These are phyloP conservation scores for Paramecium pentaurelia DNA, from an alignment of 73 alveolate species.

Conservation along the genomic window DNA sequence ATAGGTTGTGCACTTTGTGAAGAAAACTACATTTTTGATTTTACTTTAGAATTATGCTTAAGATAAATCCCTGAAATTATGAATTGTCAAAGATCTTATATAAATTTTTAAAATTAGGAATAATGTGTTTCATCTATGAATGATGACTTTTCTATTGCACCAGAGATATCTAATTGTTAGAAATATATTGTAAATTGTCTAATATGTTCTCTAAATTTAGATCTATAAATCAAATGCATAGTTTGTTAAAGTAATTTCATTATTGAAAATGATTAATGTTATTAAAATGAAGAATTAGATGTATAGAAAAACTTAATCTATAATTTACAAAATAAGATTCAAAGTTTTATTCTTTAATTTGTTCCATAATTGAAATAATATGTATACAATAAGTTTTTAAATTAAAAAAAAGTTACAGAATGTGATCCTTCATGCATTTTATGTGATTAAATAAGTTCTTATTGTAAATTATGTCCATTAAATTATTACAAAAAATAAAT, in stretches of 20 bases:
- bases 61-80: not conserved
- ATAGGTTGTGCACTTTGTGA: not conserved
- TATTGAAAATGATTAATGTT: not conserved
- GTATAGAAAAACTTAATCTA: not conserved
- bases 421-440: not conserved
- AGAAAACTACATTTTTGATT: not conserved
- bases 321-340: not conserved
- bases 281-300: not conserved
- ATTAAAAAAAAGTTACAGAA: not conserved
- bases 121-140: not conserved
- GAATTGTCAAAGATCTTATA: not conserved
- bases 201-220: not conserved
- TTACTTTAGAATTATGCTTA: not conserved
- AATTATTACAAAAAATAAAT: not conserved
- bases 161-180: not conserved
- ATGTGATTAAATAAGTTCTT: not conserved
- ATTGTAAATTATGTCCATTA: not conserved
- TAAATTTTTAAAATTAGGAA: not conserved
- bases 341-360: not conserved
- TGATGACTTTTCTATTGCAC: not conserved
- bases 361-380: not conserved
- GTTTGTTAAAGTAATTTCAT: not conserved
- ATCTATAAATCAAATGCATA: not conserved
- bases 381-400: not conserved
- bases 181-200: not conserved